Percentiles rank a stretch among this genome's conserved stretches.
phyloP scores from a whole-genome alignment of 129 eudicot genomes.

The Smallanthus sonchifolius region DNA sequence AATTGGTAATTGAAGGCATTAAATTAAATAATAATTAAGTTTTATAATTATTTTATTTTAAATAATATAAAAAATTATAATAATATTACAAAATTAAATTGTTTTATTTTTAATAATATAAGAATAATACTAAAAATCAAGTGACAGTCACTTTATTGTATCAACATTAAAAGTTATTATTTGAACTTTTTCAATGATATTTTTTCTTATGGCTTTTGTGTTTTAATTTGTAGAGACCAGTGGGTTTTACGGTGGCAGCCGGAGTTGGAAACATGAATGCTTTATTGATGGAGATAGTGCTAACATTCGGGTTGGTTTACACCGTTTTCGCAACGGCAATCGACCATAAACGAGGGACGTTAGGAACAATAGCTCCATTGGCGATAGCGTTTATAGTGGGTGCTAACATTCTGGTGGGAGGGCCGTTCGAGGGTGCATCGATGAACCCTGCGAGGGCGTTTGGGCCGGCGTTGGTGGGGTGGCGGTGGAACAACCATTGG shows the following conservation, averaged over 20 bases:
- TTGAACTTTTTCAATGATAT: no score
- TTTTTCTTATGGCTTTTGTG: background rate
- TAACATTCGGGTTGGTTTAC: slow-evolving; percentile 65
- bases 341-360: slow-evolving; percentile 65
- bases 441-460: slow-evolving; percentile 94
- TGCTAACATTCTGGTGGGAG: slow-evolving; percentile 78
- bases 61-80: no score
- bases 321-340: slow-evolving; percentile 61
- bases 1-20: no score
- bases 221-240: slow-evolving; percentile 47
- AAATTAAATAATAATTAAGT: no score
- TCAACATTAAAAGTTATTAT: no score
- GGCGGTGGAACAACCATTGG: slow-evolving; percentile 88
- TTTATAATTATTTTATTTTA: no score
- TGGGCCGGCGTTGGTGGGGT: slow-evolving; percentile 88
- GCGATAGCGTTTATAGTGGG: slow-evolving; percentile 77
- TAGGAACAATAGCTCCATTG: slow-evolving; percentile 74
- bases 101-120: no score
- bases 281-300: slow-evolving; percentile 51
- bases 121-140: no score
- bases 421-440: slow-evolving; percentile 77
- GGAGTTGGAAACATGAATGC: slow-evolving; percentile 58
- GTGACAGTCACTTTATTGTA: no score
- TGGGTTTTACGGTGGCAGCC: slow-evolving; percentile 47
- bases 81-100: no score